Conservation (phyloP, 2,329 filamentous ascomycete species). For the Botryotinia calthae region DNA sequence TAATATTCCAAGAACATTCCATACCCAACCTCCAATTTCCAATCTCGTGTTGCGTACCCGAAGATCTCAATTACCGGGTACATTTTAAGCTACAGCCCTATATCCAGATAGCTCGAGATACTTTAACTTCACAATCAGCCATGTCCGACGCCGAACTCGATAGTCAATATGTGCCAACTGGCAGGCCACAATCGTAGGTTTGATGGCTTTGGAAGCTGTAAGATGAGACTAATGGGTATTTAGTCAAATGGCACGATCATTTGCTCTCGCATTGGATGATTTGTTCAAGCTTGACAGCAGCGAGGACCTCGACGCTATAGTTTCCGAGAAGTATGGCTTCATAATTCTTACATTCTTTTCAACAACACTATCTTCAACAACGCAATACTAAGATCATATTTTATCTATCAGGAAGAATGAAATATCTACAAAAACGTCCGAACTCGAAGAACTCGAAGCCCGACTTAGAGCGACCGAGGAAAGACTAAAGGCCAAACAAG, state of each 20-base stretch:
- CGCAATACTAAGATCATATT: not conserved
- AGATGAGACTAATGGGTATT: slow-evolving; percentile 22
- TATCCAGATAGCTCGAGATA: slow-evolving; percentile 6
- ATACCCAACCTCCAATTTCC: not conserved
- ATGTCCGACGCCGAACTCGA: slow-evolving; percentile 67
- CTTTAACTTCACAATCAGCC: slow-evolving; percentile 12
- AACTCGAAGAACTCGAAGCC: slow-evolving; percentile 83
- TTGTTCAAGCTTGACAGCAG: slow-evolving; percentile 86
- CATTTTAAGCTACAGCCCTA: slow-evolving; percentile 4
- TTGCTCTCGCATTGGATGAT: slow-evolving; percentile 81
- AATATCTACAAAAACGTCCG: slow-evolving; percentile 69
- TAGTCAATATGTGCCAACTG: slow-evolving; percentile 74
- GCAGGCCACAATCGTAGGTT: slow-evolving; percentile 76
- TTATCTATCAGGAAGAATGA: slow-evolving; percentile 65
- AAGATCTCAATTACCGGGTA: not conserved
- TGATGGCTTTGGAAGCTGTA: not conserved
- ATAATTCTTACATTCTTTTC: not conserved
- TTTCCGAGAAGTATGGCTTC: slow-evolving; percentile 69
- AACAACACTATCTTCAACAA: slow-evolving; percentile 4
- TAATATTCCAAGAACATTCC: not conserved
- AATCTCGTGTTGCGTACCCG: slow-evolving; percentile 5
- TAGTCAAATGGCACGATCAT: slow-evolving; percentile 84
- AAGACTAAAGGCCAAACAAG: slow-evolving; percentile 52
- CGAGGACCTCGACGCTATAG: slow-evolving; percentile 68
- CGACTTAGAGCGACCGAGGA: slow-evolving; percentile 83